Percentiles rank a stretch among this genome's conserved stretches.
These are phyloP conservation scores for Schwanniomyces vanrijiae DNA, from an alignment of 805 yeast species.

Conservation along the genomic window DNA sequence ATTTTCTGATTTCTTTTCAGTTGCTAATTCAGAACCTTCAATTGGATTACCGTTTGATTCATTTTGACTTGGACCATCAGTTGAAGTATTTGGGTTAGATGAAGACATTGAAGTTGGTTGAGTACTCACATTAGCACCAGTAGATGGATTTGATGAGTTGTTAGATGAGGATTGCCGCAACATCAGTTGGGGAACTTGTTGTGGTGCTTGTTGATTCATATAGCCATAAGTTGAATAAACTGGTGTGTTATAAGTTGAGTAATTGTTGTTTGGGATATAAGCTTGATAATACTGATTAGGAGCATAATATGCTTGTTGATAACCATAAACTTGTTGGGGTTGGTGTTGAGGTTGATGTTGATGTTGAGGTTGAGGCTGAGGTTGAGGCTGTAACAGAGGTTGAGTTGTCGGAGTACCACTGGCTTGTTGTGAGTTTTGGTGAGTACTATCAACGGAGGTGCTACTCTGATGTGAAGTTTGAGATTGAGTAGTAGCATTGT, in stretches of 20 bases:
- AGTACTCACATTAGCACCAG: conserved; percentile 2
- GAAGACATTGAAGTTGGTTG: conserved; percentile 1
- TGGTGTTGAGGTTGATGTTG: conserved; percentile 10
- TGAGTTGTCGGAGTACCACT: conserved; percentile 6
- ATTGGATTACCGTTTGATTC: conserved; percentile 1
- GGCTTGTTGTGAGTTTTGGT: conserved; percentile 5
- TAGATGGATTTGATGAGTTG: conserved; percentile 1
- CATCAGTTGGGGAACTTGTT: conserved; percentile 8
- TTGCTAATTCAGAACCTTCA: neutral
- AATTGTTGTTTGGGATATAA: conserved; percentile 13
- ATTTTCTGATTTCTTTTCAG: conserved; percentile 1
- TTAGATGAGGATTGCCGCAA: conserved; percentile 4
- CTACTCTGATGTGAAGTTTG: conserved; percentile 8
- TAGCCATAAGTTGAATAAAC: conserved; percentile 14
- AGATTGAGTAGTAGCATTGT: conserved; percentile 7
- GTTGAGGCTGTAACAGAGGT: conserved; percentile 5
- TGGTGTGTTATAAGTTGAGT: conserved; percentile 16
- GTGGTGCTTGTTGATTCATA: conserved; percentile 13
- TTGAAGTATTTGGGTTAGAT: conserved; percentile 2
- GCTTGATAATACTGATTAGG: conserved; percentile 24
- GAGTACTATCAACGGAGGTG: conserved; percentile 2
- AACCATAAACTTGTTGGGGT: conserved; percentile 17
- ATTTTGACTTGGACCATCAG: conserved; percentile 3
- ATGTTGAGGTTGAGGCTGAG: conserved; percentile 4
- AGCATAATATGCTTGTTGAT: conserved; percentile 24